A percentile compares a stretch with the other conserved stretches of the same genome.
These are phyloP conservation scores for Leccinellum luteum DNA, from an alignment of 768 basidiomycete genomes.

Conservation along the genomic window DNA sequence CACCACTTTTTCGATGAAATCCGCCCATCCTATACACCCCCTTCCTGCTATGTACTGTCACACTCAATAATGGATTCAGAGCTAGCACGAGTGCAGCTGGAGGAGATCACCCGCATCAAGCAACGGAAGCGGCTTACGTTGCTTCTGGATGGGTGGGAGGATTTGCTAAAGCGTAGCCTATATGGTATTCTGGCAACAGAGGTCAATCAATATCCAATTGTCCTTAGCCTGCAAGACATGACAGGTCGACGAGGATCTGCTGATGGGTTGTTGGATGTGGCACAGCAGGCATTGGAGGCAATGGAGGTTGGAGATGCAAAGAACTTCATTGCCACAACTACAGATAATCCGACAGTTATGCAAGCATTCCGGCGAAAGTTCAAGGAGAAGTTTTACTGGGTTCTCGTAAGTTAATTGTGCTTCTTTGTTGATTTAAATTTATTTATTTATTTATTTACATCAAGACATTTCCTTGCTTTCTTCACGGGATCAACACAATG, in stretches of 20 bases:
- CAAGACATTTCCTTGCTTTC: constrained; percentile 18
- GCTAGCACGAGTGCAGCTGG: too few relatives aligned
- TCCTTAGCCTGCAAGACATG: not conserved
- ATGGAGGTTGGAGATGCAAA: constrained; percentile 19
- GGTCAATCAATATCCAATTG: not conserved
- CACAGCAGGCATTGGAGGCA: constrained; percentile 12
- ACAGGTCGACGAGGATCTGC: constrained; percentile 26
- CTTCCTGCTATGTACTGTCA: too few relatives aligned
- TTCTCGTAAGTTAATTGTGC: constrained; percentile 16
- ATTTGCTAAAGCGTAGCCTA: not conserved
- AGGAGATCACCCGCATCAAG: too few relatives aligned
- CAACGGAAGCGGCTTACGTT: not conserved
- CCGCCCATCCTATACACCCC: too few relatives aligned
- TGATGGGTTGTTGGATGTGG: constrained; percentile 17
- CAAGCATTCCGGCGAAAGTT: constrained; percentile 22
- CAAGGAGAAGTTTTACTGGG: constrained; percentile 23
- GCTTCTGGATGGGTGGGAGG: not conserved
- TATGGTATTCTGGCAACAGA: not conserved
- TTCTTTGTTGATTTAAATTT: constrained; percentile 13
- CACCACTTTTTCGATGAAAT: too few relatives aligned
- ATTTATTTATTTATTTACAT: constrained; percentile 2
- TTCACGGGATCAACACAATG: constrained; percentile 31
- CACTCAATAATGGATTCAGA: too few relatives aligned
- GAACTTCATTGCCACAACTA: constrained; percentile 26
- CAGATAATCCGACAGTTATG: constrained; percentile 35